These are phyloP conservation scores for Chamaecyparis obtusa DNA, from an alignment of 75 land plant genomes.

Conservation along the genomic window DNA sequence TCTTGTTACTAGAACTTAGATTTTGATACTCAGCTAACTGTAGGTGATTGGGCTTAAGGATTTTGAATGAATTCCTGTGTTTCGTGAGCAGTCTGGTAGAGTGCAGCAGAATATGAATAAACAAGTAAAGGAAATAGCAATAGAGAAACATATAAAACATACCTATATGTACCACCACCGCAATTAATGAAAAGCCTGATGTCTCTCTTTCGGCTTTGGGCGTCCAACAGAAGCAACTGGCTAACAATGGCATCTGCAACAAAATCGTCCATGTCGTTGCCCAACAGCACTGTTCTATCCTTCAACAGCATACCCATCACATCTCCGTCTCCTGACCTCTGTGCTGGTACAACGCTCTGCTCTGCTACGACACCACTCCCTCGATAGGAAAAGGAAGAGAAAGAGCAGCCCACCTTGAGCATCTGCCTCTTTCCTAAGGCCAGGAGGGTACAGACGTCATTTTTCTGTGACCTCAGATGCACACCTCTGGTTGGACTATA, in stretches of 20 bases:
- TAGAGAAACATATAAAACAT: not conserved
- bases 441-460: too few species aligned
- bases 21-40: too few species aligned
- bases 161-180: slow-evolving; percentile 90
- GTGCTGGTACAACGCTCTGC: slow-evolving; percentile 48
- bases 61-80: too few species aligned
- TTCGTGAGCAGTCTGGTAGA: too few species aligned
- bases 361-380: slow-evolving; percentile 15
- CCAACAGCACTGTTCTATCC: slow-evolving; percentile 86
- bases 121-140: too few species aligned
- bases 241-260: slow-evolving; percentile 91
- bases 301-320: slow-evolving; percentile 77
- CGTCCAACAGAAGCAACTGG: slow-evolving; percentile 84
- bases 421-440: too few species aligned
- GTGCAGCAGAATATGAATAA: too few species aligned
- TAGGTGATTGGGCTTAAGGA: too few species aligned
- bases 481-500: too few species aligned
- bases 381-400: not conserved
- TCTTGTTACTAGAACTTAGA: too few species aligned
- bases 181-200: slow-evolving; percentile 87
- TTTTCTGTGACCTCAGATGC: too few species aligned
- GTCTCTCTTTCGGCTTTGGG: slow-evolving; percentile 71
- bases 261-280: slow-evolving; percentile 70
- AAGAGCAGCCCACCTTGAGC: not conserved
- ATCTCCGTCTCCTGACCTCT: slow-evolving; percentile 71